Base-by-base conservation (phyloP, 805 yeast species). In the Saccharomycopsis lassenensis region DNA sequence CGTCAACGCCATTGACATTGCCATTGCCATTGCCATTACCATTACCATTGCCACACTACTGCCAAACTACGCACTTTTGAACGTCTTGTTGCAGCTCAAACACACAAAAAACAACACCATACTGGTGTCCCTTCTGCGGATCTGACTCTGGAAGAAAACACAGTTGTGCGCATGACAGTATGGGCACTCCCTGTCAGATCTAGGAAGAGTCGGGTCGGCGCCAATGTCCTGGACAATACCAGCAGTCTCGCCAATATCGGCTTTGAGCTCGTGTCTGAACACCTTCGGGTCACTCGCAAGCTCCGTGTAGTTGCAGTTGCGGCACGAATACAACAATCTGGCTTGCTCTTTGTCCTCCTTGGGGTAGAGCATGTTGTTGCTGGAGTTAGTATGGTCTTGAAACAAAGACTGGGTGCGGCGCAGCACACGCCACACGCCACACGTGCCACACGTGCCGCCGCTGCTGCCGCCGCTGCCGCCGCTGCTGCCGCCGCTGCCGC, bases 351-450 rank as follows among this genome's bases (percentile, higher is more conserved):
- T 83, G 56, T 91, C 97, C 63, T 91, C 98, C 48, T 84, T 75
- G 15, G 98, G 98, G 57, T 91, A 91, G 61, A 91, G 71, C 98
- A 91, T 91, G 57, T 91, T 91, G 70, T 91, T 91, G 72, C 93
- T 54, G 31, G n/a, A n/a, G 10, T 11, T 2, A n/a, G 21, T 16
- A 31, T 23, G n/a, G 24, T 27, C 33, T 15, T 17, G 39, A 23
- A 25, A 34, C 21, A 7, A 33, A 33, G n/a, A n/a, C n/a, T n/a
- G 7, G n/a, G n/a, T 11, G 12, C 15, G 3, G 28, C 29, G 12
- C 10, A 26, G 7, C 7, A 14, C 7, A 21, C 7, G 24, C 12
- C 14, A 6, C 24, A 20, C 4, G 18, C 26, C 40, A 35, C 40
- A 36, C 31, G 23, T 12, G 12, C 11, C 12, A 12, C 18, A 35